A percentile compares a stretch with the other conserved stretches of the same genome.
Conservation (phyloP, 345 rosid genomes). For the Pugionium dolabratum region DNA sequence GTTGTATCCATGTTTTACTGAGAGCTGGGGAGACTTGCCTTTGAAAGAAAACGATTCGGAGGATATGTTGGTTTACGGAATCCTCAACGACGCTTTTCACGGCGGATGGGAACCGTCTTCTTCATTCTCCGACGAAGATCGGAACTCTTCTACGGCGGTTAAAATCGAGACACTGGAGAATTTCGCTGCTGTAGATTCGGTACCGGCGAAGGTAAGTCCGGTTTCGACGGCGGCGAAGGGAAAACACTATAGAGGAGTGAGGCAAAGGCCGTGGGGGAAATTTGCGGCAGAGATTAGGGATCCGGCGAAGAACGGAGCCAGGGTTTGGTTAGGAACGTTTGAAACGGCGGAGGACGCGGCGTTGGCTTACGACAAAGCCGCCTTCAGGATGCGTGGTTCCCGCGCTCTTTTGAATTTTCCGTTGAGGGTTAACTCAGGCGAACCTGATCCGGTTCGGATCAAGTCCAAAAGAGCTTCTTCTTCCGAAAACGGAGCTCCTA, state of each 20-base stretch:
- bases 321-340: constrained; percentile 97
- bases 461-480: constrained; percentile 73
- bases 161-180: constrained; percentile 32
- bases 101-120: constrained; percentile 78
- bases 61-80: constrained; percentile 77
- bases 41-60: constrained; percentile 76
- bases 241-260: constrained; percentile 91
- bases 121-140: constrained; percentile 18
- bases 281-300: constrained; percentile 98
- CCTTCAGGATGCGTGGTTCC: constrained; percentile 96
- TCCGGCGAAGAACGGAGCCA: constrained; percentile 96
- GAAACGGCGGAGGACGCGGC: constrained; percentile 99
- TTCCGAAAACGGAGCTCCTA: constrained; percentile 50
- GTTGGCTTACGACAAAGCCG: constrained; percentile 91
- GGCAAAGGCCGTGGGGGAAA: constrained; percentile 99
- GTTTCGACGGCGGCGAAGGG: constrained; percentile 48
- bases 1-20: constrained; percentile 75
- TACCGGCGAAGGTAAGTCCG: constrained; percentile 26
- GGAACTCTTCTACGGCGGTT: constrained; percentile 33
- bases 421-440: constrained; percentile 82
- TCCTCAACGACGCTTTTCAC: constrained; percentile 70
- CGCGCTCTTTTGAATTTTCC: constrained; percentile 91
- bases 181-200: constrained; percentile 16
- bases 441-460: constrained; percentile 92
- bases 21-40: constrained; percentile 93